Evolutionary conservation across 2,329 filamentous ascomycete genomes (phyloP), one percentile per base, ranked within the genome.

Genomic region (Parasarocladium wereldwijsianum): DNA sequence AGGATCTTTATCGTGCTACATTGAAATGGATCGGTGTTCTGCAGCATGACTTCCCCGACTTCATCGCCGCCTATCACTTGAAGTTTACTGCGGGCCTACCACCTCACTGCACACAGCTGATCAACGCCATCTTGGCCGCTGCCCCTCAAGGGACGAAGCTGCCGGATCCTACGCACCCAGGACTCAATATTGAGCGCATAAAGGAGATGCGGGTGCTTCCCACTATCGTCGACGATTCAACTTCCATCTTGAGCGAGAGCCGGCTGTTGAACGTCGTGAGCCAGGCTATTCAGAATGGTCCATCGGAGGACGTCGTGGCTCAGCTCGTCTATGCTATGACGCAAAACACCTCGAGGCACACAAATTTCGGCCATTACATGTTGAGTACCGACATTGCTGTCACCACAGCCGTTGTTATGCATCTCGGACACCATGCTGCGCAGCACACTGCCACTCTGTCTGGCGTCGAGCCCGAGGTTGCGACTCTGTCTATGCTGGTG

Each of bases 21-120:
- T 60, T 93, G 27, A 85, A 92, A 46, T 70, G 94, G 35, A 58
- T 96, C 32, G 60, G 93, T 19, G 69, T 93, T 31, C 60, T 98
- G 31, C 82, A 93, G 41, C 90, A 96, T 47, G 90, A 98, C 51
- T 96, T 84, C 53, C 81, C 87, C 0, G 85, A 94, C 33, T 98
- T 93, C 52, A 58, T 98, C 24, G 79, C 82, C 5, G 82, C 86
- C 42, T 84, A 93, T 50, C 82, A 93, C 47, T 73, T 82, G 40
- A 71, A 74, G 40, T 70, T 98, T 31, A 85, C 78, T 56, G 76
- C 80, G 42, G 74, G 72, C 44, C 78, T 96, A 34, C 82, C 86
- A 2, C 70, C 75, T 29, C 79, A 90, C 45, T 90, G 83, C 53
- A 76, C 77, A 11, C 90, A 96, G 52, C 64, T 94, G 31, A 74